Base-by-base conservation (phyloP, 495 filamentous ascomycete species). In the Neurospora sp. region DNA sequence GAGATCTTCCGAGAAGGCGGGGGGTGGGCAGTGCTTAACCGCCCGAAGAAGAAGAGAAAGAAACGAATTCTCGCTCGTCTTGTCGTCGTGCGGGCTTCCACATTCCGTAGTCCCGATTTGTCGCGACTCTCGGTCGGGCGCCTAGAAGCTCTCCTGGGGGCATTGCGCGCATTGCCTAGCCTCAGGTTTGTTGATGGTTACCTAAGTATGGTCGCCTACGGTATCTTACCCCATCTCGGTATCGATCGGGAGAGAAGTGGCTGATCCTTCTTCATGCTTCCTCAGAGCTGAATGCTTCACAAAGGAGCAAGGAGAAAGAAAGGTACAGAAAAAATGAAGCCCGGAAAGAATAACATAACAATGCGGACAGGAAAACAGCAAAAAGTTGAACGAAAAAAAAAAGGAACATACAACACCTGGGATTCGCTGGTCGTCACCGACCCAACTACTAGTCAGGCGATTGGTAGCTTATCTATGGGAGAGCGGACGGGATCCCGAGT, bases 381-480 rank as follows among this genome's bases (percentile, higher is more conserved):
- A 46, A 46, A 11, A n/a, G 39, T 40, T 10, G 39, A 40, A 40
- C 1, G 9, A 39, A 10, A 12, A 11, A 11, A 10, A 73, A 75
- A 61, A 71, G 70, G 72, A 69, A 76, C 71, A 76, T 78, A 74
- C 74, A 78, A 76, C 76, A 73, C 76, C 76, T 59, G 74, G 76
- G 70, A 78, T 76, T 76, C 76, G 69, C 76, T 76, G 71, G 71
- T 85, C 79, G 81, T 84, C 84, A 84, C 81, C 82, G 78, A 85
- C 82, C 81, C 79, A 81, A 85, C 80, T 84, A 83, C 84, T 84
- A 77, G 76, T 83, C 80, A 40, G 39, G 39, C 39, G 39, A 40
- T 40, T 37, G 35, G 35, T 37, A 37, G 35, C 35, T 37, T 35
- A 35, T 35, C 31, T 35, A 35, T 35, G 31, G 31, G 31, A 35